phyloP scores from a whole-genome alignment of 73 alveolate species.

The Effrenium voratum region DNA sequence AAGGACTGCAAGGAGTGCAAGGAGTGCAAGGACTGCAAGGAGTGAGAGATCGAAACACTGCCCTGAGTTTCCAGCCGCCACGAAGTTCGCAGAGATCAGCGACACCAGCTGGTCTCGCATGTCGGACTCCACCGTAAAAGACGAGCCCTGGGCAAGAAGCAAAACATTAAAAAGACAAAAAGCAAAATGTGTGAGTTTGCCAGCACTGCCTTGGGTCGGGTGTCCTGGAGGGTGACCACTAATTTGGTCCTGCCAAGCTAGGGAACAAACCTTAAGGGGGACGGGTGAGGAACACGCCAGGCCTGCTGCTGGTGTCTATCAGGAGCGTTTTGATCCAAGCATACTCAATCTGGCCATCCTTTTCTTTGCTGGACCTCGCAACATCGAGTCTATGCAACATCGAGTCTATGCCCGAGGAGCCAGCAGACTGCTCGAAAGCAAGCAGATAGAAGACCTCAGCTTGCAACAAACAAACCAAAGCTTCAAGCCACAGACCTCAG shows the following conservation, averaged over 20 bases:
- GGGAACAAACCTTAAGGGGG: neutral
- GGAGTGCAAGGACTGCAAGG: neutral
- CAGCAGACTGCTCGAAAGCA: constrained; percentile 45
- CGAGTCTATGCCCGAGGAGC: too few relatives aligned
- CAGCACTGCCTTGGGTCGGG: neutral
- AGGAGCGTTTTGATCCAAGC: constrained; percentile 71
- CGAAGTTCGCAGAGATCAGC: constrained; percentile 48
- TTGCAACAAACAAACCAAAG: neutral
- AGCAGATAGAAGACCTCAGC: constrained; percentile 44
- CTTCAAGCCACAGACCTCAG: neutral
- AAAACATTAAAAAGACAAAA: too few relatives aligned
- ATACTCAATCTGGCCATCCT: constrained; percentile 66
- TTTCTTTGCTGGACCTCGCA: constrained; percentile 22
- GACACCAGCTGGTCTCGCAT: constrained; percentile 60
- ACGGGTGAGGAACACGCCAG: neutral
- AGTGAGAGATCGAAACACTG: neutral
- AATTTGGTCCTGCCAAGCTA: constrained; percentile 7
- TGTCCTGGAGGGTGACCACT: constrained; percentile 6
- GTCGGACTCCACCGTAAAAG: constrained; percentile 65
- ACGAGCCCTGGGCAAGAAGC: constrained; percentile 1
- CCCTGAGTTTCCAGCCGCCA: constrained; percentile 11
- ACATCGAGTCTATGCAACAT: too few relatives aligned
- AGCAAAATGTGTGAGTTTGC: neutral
- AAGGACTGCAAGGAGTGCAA: neutral
- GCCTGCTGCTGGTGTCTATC: constrained; percentile 86